phyloP scores from a whole-genome alignment of 2,329 filamentous ascomycete genomes.

The Furcasterigmium furcatum region DNA sequence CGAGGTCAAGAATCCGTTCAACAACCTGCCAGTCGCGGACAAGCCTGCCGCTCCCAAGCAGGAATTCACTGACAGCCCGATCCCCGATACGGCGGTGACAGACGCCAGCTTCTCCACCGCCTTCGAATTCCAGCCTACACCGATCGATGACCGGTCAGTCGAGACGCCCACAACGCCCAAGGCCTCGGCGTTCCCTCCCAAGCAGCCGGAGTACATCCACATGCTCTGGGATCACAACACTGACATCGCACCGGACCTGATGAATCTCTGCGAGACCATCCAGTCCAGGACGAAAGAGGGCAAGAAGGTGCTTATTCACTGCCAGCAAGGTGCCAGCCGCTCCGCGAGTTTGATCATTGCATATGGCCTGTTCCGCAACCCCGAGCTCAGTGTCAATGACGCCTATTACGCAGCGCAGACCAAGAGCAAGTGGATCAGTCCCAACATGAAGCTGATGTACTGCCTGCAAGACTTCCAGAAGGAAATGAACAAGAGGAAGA shows the following conservation, averaged over 20 bases:
- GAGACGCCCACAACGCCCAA: conserved; percentile 58
- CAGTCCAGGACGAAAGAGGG: conserved; percentile 68
- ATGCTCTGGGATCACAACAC: conserved; percentile 89
- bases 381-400: conserved; percentile 74
- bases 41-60: conserved; percentile 20
- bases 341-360: conserved; percentile 85
- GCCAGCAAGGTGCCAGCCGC: conserved; percentile 81
- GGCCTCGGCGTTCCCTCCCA: conserved; percentile 37
- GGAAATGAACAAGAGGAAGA: conserved; percentile 50
- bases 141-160: conserved; percentile 28
- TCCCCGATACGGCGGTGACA: conserved; percentile 55
- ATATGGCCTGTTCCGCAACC: conserved; percentile 78
- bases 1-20: conserved; percentile 77
- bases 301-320: conserved; percentile 79
- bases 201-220: conserved; percentile 77
- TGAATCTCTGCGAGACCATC: conserved; percentile 72
- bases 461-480: conserved; percentile 80
- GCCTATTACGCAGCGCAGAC: conserved; percentile 78
- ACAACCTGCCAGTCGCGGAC: conserved; percentile 22
- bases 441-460: conserved; percentile 91
- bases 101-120: conserved; percentile 57
- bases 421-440: conserved; percentile 83
- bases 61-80: conserved; percentile 38
- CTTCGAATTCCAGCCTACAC: conserved; percentile 48
- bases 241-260: conserved; percentile 75